Percentiles rank a stretch among this genome's conserved stretches.
Evolutionary conservation across 768 basidiomycete genomes (phyloP).

Genomic region (Pulveroboletus ravenelii): DNA sequence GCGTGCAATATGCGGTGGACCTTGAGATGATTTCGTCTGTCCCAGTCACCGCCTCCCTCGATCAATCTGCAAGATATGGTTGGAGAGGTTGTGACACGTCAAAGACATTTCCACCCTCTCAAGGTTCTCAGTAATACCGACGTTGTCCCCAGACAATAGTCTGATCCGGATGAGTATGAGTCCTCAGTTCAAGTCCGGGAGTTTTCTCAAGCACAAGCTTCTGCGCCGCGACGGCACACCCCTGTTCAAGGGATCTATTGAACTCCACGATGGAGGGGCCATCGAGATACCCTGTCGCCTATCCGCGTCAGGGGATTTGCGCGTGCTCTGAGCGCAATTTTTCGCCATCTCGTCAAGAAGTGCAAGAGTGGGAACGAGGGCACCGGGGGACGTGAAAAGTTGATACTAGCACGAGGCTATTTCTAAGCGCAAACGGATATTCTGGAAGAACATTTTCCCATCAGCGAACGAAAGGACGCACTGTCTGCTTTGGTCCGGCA

Average conservation of each 20-base stretch:
- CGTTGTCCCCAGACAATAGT: slow-evolving; percentile 81
- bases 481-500: too few species aligned
- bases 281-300: slow-evolving; percentile 62
- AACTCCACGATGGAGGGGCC: neutral
- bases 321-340: slow-evolving; percentile 74
- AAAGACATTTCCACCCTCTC: slow-evolving; percentile 71
- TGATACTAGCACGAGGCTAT: slow-evolving; percentile 68
- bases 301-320: slow-evolving; percentile 89
- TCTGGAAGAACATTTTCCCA: too few species aligned
- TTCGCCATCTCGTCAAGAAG: slow-evolving; percentile 33
- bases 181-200: slow-evolving; percentile 78
- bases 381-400: slow-evolving; percentile 47
- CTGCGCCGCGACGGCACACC: too few species aligned
- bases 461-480: too few species aligned
- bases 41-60: slow-evolving; percentile 87
- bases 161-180: slow-evolving; percentile 86
- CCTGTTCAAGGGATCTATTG: too few species aligned
- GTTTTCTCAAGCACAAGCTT: slow-evolving; percentile 83
- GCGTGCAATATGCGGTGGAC: slow-evolving; percentile 57
- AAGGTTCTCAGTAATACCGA: slow-evolving; percentile 58
- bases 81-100: neutral
- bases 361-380: slow-evolving; percentile 39
- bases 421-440: too few species aligned
- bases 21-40: too few species aligned
- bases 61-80: slow-evolving; percentile 53